A percentile compares a stretch with the other conserved stretches of the same genome.
phyloP scores from a whole-genome alignment of 108 stramenopile genomes.

The Conticribra weissflogii region DNA sequence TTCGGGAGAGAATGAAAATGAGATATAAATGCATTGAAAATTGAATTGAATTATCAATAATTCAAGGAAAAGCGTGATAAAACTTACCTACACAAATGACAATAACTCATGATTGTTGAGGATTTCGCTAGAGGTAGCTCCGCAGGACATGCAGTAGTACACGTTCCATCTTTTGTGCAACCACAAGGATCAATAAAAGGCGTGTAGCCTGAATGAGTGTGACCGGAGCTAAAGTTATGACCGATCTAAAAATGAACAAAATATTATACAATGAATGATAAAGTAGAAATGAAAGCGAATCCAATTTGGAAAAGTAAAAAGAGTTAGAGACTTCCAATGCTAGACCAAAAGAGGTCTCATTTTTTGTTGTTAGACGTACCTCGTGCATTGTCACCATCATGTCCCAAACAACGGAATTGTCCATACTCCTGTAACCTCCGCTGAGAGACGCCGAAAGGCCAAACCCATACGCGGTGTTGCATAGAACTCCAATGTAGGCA shows the following conservation, averaged over 20 bases:
- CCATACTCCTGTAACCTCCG: slow-evolving; percentile 10
- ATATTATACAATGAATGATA: background rate
- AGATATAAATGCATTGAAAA: background rate
- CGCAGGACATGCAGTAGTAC: slow-evolving; percentile 13
- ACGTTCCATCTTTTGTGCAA: background rate
- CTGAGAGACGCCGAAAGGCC: slow-evolving; percentile 11
- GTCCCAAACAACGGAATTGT: slow-evolving; percentile 19
- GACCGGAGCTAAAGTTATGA: slow-evolving; percentile 16
- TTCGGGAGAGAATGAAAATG: background rate
- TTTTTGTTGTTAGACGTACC: background rate
- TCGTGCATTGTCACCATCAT: slow-evolving; percentile 22
- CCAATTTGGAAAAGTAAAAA: background rate
- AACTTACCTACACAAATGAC: slow-evolving; percentile 12
- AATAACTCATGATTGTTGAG: slow-evolving; percentile 28
- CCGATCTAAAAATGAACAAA: background rate
- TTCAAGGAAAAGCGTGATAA: background rate
- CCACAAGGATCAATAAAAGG: slow-evolving; percentile 11
- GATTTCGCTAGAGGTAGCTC: background rate
- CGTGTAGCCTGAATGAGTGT: slow-evolving; percentile 3
- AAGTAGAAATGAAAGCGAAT: background rate
- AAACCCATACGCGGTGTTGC: slow-evolving; percentile 12
- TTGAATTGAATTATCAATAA: background rate
- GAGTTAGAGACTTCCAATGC: background rate
- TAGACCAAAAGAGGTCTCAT: background rate
- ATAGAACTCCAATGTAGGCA: slow-evolving; percentile 23